Evolutionary conservation across 2,329 filamentous ascomycete species (phyloP), one percentile per base, ranked within the genome.

Genomic region (Neonectria faginata): DNA sequence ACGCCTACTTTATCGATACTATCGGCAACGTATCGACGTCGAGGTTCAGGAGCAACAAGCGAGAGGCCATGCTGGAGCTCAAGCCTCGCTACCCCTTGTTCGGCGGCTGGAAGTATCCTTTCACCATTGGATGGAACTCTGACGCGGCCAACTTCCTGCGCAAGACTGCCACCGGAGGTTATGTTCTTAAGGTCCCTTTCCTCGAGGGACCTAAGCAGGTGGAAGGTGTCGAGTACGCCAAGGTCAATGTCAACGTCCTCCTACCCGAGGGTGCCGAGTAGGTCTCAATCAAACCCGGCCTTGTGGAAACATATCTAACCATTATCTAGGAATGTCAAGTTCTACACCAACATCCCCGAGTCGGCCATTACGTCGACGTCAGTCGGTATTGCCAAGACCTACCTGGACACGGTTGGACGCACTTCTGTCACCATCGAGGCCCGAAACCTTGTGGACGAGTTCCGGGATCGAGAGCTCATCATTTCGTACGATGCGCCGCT

Each of bases 1-100:
- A 97, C 75, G 88, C 95, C 5, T 99, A 99, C 85, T 99, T 96
- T 80, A 94, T 91, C 55, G 96, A 99, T 77, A 92, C 93, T 73
- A 97, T 99, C 75, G 96, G 96, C 71, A 99, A 99, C 76, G 94
- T 99, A 31, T 97, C 94, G 29, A 99, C 96, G 1, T 97, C 94
- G 60, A 88, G 88, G 67, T 99, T 97, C 86, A 88, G 94, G 67
- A 89, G 85, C 70, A 92, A 88, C 77, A 88, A 86, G 77, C 89
- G 91, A 22, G 92, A 95, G 79, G 91, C 92, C n/a, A 83, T 91
- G 45, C 86, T 99, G 29, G 94, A 97, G 79, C 85, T 97, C 67
- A 96, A 94, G 84, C 96, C 96, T 20, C 89, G 96, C 57, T 99
- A 97, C 79, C 96, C 96, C n/a, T 79, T 99, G 25, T 99, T 97